A percentile compares a stretch with the other conserved stretches of the same genome.
Conservation (phyloP, 306 rosid species). For the Acacia melanoxylon region DNA sequence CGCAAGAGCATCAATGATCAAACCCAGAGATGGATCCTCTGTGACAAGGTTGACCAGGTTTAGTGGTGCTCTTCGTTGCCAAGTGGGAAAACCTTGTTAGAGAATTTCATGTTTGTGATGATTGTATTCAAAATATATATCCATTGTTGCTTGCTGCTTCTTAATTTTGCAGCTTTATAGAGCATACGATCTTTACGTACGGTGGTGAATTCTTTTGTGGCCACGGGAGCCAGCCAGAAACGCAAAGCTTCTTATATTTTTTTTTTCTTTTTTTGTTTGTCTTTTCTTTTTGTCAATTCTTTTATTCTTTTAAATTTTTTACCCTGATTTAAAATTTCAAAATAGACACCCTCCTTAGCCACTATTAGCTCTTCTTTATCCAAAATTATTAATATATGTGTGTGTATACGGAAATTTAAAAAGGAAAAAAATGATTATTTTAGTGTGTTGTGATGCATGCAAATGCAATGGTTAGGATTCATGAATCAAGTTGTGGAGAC, state of each 20-base stretch:
- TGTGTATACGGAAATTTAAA: not conserved
- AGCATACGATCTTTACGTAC: not conserved
- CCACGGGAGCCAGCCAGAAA: not conserved
- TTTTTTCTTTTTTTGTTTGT: not conserved
- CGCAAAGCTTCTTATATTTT: not conserved
- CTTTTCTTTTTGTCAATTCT: not conserved
- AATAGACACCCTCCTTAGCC: not conserved
- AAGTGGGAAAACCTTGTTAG: conserved; percentile 51
- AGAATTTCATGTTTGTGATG: not conserved
- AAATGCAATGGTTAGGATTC: not conserved
- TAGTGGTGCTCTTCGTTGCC: conserved; percentile 59
- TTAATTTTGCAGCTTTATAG: not conserved
- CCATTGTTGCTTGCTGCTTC: not conserved
- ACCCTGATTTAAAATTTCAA: not conserved
- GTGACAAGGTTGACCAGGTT: conserved; percentile 50
- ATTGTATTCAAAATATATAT: not conserved
- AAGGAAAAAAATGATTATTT: not conserved
- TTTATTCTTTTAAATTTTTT: not conserved
- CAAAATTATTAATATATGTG: not conserved
- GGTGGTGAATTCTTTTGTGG: not conserved
- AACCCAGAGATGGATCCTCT: conserved; percentile 41
- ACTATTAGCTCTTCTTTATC: not conserved
- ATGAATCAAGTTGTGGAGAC: not conserved
- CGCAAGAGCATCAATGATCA: conserved; percentile 38
- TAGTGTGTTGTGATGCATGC: not conserved